Evolutionary conservation across 768 basidiomycete genomes (phyloP), one percentile per base, ranked within the genome.

Genomic region (Russula foetens): DNA sequence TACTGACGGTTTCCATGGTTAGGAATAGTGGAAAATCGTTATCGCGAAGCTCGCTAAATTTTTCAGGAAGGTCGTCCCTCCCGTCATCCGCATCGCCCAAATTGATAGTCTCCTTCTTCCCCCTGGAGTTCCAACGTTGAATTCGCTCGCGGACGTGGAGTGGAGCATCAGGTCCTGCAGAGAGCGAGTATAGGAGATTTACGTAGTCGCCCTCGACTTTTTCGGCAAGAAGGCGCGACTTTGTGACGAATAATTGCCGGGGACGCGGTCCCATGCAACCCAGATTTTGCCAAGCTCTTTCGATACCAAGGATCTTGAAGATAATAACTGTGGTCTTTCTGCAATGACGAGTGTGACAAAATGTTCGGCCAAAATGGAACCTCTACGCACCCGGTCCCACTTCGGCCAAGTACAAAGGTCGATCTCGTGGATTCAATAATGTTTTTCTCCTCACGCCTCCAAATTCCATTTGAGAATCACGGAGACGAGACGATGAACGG

Each of bases 301-400:
- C 84, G 7, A 87, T 81, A 2, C 80, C 78, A 2, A 88, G 75
- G 79, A 90, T 88, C 69, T 86, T 88, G 74, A 84, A 86, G 1
- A 90, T 73, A 78, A 90, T 87, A 0, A 86, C 84, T 0, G 88
- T 89, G 0, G 85, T 89, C 76, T 88, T 88, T 0, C 87, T 87
- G 35, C 26, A 29, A 64, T 7, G 24, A 14, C 1, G 9, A 26
- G 4, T 23, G n/a, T 43, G 23, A 44, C 17, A 24, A n/a, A 35
- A 15, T 19, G n/a, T 26, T 19, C 17, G 29, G 48, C 21, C 33
- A 53, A 2, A 17, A 35, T 12, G 7, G 3, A 28, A 43, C 14
- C 7, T 1, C 7, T 12, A 56, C 76, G 14, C 65, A 86, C 87
- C 87, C 88, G 0, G 88, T 89, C 2, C 88, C 88, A 66, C 86